Evolutionary conservation across 345 rosid genomes (phyloP), one percentile per base, ranked within the genome.

Genomic region (Sonneratia alba): DNA sequence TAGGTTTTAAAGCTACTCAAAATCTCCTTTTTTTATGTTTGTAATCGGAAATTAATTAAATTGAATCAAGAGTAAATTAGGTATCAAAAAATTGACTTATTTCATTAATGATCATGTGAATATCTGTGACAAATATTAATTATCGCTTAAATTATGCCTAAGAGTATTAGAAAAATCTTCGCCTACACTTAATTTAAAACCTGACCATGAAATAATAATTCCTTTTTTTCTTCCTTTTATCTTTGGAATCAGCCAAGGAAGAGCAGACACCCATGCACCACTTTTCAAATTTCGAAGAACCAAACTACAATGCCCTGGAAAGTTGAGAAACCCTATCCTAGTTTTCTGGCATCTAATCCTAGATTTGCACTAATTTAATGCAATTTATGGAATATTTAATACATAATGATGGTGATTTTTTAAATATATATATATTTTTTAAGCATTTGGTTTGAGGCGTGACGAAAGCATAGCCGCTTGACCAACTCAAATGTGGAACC

Each of bases 391-490:
- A 40, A n/a, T 15, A 38, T 37, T 18, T 65, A 22, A 34, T 40
- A 32, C 63, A 36, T 73, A 48, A 48, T 69, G 36, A 40, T 38
- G n/a, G 53, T 34, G 37, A 61, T 24, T 38, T 24, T 45, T 27
- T 27, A n/a, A n/a, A 18, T 38, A 38, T 37, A 12, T 62, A 38
- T 38, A 2, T 24, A 65, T 70, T 15, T 71, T 42, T 63, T 18
- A 47, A 64, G 68, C 21, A 16, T 22, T 38, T 36, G 32, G 32
- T 27, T 59, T 64, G 51, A 21, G 67, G 56, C 69, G 67, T 81
- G 89, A 81, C 85, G 77, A 67, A 76, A 79, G 83, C 84, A 73
- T 49, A 47, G 65, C 51, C 77, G 45, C 42, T 69, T 34, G 73
- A 49, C 82, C 79, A 67, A 77, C 49, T 27, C 72, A 74, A 27